Percentiles rank a stretch among this genome's conserved stretches.
Evolutionary conservation across 2,329 filamentous ascomycete species (phyloP).

Genomic region (Colletotrichum sojae): DNA sequence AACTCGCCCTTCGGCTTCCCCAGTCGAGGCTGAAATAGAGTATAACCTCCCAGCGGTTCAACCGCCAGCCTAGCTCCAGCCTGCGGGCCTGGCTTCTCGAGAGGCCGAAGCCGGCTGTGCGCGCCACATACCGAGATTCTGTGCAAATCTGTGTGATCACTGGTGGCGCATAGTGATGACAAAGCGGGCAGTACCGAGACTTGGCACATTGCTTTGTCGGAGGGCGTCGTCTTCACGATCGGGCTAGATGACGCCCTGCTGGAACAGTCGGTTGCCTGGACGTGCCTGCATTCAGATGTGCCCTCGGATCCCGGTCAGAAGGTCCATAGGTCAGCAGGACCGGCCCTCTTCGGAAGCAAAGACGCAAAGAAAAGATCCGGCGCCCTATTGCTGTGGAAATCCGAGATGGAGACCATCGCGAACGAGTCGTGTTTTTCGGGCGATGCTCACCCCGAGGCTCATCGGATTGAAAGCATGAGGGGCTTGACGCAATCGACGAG

Average conservation of each 20-base stretch:
- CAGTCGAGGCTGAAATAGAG: conserved; percentile 47
- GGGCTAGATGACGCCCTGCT: conserved; percentile 43
- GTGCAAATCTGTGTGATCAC: conserved; percentile 43
- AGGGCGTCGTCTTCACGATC: background rate
- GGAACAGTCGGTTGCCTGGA: conserved; percentile 48
- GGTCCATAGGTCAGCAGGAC: background rate
- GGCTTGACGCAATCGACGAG: background rate
- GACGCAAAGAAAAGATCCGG: background rate
- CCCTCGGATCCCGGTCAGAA: conserved; percentile 48
- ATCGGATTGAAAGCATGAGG: background rate
- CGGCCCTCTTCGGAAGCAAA: background rate
- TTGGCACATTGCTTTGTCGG: conserved; percentile 22
- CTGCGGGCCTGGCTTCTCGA: conserved; percentile 35
- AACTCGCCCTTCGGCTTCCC: conserved; percentile 43
- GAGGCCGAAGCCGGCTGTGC: conserved; percentile 45
- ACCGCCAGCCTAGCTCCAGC: conserved; percentile 43
- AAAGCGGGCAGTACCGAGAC: conserved; percentile 42
- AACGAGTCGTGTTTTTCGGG: too few species aligned
- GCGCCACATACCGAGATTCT: conserved; percentile 47
- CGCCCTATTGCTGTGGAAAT: background rate
- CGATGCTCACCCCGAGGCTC: background rate
- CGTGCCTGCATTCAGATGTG: conserved; percentile 49
- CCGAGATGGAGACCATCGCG: background rate
- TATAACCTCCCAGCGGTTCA: conserved; percentile 46
- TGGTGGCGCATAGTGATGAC: conserved; percentile 44